phyloP scores from a whole-genome alignment of 2,329 filamentous ascomycete species.

The Ceratocystis ficicola region DNA sequence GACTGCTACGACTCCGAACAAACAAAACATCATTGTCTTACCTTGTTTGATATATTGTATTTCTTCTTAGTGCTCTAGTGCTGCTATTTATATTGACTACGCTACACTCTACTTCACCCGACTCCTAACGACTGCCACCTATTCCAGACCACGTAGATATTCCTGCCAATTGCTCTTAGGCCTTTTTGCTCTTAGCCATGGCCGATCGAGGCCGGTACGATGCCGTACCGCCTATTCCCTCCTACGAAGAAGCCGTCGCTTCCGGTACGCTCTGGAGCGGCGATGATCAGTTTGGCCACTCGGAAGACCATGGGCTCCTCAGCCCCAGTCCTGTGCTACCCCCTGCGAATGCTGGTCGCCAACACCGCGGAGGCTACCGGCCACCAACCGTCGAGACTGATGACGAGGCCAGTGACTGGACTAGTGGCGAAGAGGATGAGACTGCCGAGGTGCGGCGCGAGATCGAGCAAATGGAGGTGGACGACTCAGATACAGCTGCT shows the following conservation, averaged over 20 bases:
- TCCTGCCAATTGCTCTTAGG: neutral
- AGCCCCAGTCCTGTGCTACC: constrained; percentile 32
- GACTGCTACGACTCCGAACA: neutral
- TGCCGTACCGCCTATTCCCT: constrained; percentile 25
- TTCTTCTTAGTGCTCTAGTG: neutral
- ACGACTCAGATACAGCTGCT: constrained; percentile 56
- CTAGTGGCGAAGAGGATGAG: constrained; percentile 41
- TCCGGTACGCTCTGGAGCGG: constrained; percentile 18
- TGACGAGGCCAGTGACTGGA: constrained; percentile 48
- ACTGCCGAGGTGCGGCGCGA: constrained; percentile 61
- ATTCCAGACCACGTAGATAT: neutral
- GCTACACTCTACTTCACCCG: neutral
- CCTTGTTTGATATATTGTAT: neutral
- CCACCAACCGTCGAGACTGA: constrained; percentile 71
- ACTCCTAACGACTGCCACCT: neutral
- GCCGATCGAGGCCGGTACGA: constrained; percentile 24
- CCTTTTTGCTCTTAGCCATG: constrained; percentile 13
- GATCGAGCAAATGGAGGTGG: constrained; percentile 79
- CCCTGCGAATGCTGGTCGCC: constrained; percentile 32
- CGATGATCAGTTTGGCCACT: constrained; percentile 10
- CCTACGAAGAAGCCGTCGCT: constrained; percentile 26
- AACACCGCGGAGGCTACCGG: constrained; percentile 50
- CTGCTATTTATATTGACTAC: neutral
- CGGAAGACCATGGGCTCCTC: constrained; percentile 65
- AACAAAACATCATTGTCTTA: neutral